phyloP scores from a whole-genome alignment of 805 yeast species.

The Lipomyces chichibuensis region DNA sequence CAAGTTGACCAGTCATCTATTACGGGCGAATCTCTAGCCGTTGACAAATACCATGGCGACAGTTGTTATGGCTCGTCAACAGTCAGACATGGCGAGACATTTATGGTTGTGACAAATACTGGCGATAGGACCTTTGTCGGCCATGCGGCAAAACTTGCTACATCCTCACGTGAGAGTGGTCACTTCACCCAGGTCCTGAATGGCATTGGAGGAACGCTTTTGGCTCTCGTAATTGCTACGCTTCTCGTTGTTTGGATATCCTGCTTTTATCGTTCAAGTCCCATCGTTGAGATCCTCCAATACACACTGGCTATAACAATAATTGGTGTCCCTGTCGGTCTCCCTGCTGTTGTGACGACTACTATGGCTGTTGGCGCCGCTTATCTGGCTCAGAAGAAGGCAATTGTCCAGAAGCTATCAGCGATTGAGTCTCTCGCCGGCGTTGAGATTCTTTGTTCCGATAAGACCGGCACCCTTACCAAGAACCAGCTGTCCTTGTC shows the following conservation, averaged over 20 bases:
- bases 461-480: conserved; percentile 96
- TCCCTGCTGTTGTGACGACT: conserved; percentile 97
- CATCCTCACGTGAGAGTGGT: conserved; percentile 90
- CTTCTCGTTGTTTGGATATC: conserved; percentile 89
- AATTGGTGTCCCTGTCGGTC: conserved; percentile 98
- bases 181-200: conserved; percentile 96
- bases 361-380: conserved; percentile 99
- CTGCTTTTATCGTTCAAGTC: conserved; percentile 89
- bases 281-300: conserved; percentile 84
- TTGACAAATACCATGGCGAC: conserved; percentile 89
- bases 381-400: conserved; percentile 93
- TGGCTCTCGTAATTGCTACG: conserved; percentile 85
- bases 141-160: conserved; percentile 94
- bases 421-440: conserved; percentile 97
- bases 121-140: conserved; percentile 97
- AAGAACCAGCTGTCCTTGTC: conserved; percentile 92
- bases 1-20: conserved; percentile 96
- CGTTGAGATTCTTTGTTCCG: conserved; percentile 95
- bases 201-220: conserved; percentile 93
- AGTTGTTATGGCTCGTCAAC: conserved; percentile 89
- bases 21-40: conserved; percentile 97
- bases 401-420: conserved; percentile 93
- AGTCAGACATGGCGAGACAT: conserved; percentile 93
- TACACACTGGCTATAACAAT: conserved; percentile 94
- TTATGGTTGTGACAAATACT: conserved; percentile 91